A percentile compares a stretch with the other conserved stretches of the same genome.
These are phyloP conservation scores for Fusarium solani-melongenae DNA, from an alignment of 2,329 filamentous ascomycete genomes.

Conservation along the genomic window DNA sequence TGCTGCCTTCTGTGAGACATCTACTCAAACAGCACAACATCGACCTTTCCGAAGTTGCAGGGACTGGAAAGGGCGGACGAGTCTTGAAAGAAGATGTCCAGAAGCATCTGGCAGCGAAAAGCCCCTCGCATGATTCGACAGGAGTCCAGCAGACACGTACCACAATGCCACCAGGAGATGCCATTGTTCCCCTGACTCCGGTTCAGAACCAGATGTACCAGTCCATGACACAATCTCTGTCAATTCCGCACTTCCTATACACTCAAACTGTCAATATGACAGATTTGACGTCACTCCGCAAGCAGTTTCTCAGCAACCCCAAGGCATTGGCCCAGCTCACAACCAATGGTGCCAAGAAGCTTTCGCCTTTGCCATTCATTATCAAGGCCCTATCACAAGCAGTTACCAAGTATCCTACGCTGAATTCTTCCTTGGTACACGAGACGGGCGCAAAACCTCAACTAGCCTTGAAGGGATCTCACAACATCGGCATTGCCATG, in stretches of 20 bases:
- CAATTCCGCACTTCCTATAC: conserved; percentile 21
- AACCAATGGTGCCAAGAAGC: neutral
- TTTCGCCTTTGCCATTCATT: conserved; percentile 3
- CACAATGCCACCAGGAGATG: neutral
- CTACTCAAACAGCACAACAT: conserved; percentile 4
- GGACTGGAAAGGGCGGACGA: conserved; percentile 7
- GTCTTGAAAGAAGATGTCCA: conserved; percentile 18
- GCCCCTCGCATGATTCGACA: neutral
- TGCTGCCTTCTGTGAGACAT: conserved; percentile 5
- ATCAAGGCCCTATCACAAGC: conserved; percentile 18
- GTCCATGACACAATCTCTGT: conserved; percentile 17
- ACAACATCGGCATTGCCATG: conserved; percentile 19
- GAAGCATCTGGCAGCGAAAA: neutral
- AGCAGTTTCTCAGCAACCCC: neutral
- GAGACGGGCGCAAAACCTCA: neutral
- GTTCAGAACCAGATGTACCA: conserved; percentile 19
- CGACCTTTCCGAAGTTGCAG: neutral
- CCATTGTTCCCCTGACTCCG: neutral
- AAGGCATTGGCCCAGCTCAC: neutral
- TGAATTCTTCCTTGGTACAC: conserved; percentile 1
- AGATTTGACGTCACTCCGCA: neutral
- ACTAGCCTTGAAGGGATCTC: neutral
- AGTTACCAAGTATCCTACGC: neutral
- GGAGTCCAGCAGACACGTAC: neutral
- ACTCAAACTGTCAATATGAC: conserved; percentile 14